Evolutionary conservation across 2,329 filamentous ascomycete genomes (phyloP), one percentile per base, ranked within the genome.

Genomic region (Botryosphaeria dothidea): DNA sequence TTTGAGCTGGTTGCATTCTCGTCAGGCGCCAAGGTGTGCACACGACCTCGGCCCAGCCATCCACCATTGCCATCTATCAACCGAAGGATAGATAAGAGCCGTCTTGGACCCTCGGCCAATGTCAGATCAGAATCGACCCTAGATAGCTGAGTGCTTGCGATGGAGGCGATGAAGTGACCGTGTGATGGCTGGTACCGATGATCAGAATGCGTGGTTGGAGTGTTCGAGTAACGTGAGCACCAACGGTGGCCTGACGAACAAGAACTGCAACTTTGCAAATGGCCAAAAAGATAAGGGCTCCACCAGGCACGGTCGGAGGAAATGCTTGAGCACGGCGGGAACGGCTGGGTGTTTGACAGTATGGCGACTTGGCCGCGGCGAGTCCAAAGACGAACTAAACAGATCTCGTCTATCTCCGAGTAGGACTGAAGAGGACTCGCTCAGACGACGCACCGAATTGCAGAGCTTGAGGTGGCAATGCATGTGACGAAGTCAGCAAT

Each of bases 1-100:
- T 25, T 25, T n/a, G 36, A 34, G 17, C 38, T 23, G 27, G 46
- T 63, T 56, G 51, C 61, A 64, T 64, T 64, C 49, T 21, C 25
- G 61, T 64, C 49, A 64, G 49, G 36, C 61, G 61, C 11, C 41
- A 41, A 31, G 57, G 8, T 3, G 6, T 36, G 54, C 61, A 36
- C 41, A n/a, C 8, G 29, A 31, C 11, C 25, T 21, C 27, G 3
- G 4, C 31, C 11, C 8, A 46, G 13, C 21, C 23, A 4, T 27
- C 38, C 5, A 17, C 13, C 11, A 27, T 5, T 17, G 7, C 25
- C 7, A 11, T 3, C 41, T 17, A 11, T 4, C n/a, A 17, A 31
- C 27, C 15, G 38, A 11, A n/a, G 27, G n/a, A 23, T 13, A 29
- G 54, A 57, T 57, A 45, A 57, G 21, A 29, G 36, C 36, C 34